Evolutionary conservation across 495 filamentous ascomycete species (phyloP).

Genomic region (Filosporella fistucella): DNA sequence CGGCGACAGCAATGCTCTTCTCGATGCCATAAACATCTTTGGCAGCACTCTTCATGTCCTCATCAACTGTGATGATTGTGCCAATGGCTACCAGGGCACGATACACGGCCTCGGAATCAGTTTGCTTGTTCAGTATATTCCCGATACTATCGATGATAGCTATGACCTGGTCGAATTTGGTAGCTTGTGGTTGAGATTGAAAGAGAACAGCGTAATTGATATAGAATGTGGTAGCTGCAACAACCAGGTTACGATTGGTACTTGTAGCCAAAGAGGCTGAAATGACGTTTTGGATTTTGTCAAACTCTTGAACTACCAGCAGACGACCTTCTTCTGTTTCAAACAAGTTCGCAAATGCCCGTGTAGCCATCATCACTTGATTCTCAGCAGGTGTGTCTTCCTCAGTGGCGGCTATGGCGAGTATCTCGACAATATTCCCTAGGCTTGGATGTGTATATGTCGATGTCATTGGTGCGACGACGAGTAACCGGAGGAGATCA

Average conservation of each 20-base stretch:
- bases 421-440: slow-evolving; percentile 54
- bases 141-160: slow-evolving; percentile 59
- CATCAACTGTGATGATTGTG: slow-evolving; percentile 59
- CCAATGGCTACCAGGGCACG: slow-evolving; percentile 78
- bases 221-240: slow-evolving; percentile 76
- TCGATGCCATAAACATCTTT: slow-evolving; percentile 42
- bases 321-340: slow-evolving; percentile 64
- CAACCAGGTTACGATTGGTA: slow-evolving; percentile 73
- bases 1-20: slow-evolving; percentile 34
- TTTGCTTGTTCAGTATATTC: slow-evolving; percentile 55
- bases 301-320: slow-evolving; percentile 54
- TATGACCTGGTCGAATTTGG: slow-evolving; percentile 50
- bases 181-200: neutral
- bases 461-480: slow-evolving; percentile 59
- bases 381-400: slow-evolving; percentile 52
- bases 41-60: slow-evolving; percentile 40
- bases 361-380: slow-evolving; percentile 80
- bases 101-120: slow-evolving; percentile 79
- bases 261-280: slow-evolving; percentile 41
- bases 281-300: slow-evolving; percentile 47
- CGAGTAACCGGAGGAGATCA: slow-evolving; percentile 78
- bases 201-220: slow-evolving; percentile 77
- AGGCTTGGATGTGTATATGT: slow-evolving; percentile 36
- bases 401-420: slow-evolving; percentile 42
- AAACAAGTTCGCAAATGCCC: slow-evolving; percentile 85